phyloP scores from a whole-genome alignment of 2,329 filamentous ascomycete species.

The Botrytis pseudocinerea region DNA sequence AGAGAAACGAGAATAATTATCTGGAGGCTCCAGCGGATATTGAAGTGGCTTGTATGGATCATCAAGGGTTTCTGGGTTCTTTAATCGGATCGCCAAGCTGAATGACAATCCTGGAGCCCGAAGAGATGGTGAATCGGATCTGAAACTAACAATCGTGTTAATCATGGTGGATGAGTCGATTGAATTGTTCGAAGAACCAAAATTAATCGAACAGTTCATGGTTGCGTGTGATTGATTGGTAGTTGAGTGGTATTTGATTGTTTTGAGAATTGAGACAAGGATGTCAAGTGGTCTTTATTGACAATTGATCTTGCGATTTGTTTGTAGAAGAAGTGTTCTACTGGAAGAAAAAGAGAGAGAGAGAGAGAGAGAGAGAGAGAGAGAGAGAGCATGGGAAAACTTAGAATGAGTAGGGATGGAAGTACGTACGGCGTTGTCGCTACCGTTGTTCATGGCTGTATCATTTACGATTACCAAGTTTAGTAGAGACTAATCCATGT shows the following conservation, averaged over 20 bases:
- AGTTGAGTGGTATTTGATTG: not conserved
- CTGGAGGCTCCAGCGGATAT: not conserved
- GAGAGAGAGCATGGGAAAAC: no score
- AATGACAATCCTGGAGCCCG: not conserved
- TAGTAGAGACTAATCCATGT: not conserved
- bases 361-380: no score
- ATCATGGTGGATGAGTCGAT: not conserved
- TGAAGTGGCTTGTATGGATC: not conserved
- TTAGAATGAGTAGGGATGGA: not conserved
- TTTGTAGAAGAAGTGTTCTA: not conserved
- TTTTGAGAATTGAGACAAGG: not conserved
- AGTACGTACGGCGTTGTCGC: not conserved
- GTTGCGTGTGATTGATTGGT: not conserved
- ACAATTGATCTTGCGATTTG: not conserved
- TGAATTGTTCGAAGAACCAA: not conserved
- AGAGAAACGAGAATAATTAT: not conserved
- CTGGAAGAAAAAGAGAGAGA: not conserved
- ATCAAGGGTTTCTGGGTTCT: not conserved
- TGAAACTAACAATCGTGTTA: not conserved
- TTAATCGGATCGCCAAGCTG: not conserved
- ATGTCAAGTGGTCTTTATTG: not conserved
- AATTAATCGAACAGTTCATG: not conserved
- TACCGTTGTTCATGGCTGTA: not conserved
- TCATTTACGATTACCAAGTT: no score
- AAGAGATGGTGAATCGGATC: not conserved